Conservation (phyloP, 345 rosid species). For the Excoecaria cochinchinensis region DNA sequence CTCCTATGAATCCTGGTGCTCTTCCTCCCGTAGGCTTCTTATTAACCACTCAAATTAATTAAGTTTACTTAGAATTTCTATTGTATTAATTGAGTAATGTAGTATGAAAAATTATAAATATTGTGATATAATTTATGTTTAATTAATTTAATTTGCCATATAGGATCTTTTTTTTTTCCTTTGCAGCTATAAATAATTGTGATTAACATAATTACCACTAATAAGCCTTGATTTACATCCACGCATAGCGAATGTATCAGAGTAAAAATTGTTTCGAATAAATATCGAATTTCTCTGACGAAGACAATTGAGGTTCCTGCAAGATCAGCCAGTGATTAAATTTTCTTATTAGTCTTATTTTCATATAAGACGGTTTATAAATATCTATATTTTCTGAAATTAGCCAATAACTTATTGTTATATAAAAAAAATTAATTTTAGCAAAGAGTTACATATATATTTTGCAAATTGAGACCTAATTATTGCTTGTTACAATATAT, state of each 20-base stretch:
- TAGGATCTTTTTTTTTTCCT: too few relatives aligned
- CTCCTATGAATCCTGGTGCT: slow-evolving; percentile 67
- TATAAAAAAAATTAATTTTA: too few relatives aligned
- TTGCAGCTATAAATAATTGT: too few relatives aligned
- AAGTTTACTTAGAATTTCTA: background rate
- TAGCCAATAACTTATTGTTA: too few relatives aligned
- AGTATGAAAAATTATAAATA: background rate
- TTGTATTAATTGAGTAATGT: background rate
- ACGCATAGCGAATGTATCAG: slow-evolving; percentile 8
- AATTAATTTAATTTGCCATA: too few relatives aligned
- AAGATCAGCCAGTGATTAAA: slow-evolving; percentile 9
- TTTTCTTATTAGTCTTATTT: background rate
- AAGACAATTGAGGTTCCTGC: slow-evolving; percentile 76
- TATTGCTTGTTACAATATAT: too few relatives aligned
- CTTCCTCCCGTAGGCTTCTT: slow-evolving; percentile 63
- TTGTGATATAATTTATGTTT: background rate
- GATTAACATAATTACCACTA: background rate
- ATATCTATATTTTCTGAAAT: too few relatives aligned
- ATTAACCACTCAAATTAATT: slow-evolving; percentile 25
- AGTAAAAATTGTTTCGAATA: slow-evolving; percentile 49
- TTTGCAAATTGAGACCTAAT: too few relatives aligned
- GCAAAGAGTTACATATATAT: too few relatives aligned
- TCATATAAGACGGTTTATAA: too few relatives aligned
- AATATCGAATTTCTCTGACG: slow-evolving; percentile 53
- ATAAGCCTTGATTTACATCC: background rate